Conservation (phyloP, 805 yeast genomes). For the Grigorovia jiainica region DNA sequence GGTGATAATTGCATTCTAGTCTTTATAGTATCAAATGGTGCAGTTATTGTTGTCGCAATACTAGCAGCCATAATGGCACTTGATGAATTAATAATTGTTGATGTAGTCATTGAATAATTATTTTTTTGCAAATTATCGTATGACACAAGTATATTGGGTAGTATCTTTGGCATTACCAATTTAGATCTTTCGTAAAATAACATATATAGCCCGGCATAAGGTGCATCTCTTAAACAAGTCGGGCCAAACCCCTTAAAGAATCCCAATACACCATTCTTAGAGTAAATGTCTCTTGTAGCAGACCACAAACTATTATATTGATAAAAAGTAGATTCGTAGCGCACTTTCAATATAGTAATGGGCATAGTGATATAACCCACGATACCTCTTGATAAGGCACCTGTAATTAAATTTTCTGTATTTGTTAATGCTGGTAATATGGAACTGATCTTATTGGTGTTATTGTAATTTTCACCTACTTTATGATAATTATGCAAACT, state of each 20-base stretch:
- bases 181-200: constrained; percentile 74
- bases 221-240: constrained; percentile 85
- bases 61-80: constrained; percentile 78
- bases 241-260: constrained; percentile 85
- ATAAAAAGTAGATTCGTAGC: constrained; percentile 78
- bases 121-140: constrained; percentile 10
- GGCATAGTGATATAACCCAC: constrained; percentile 94
- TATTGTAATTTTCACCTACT: background rate
- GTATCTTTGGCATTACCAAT: constrained; percentile 37
- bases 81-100: constrained; percentile 55
- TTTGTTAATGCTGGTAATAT: constrained; percentile 62
- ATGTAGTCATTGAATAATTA: constrained; percentile 28
- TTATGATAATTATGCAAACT: constrained; percentile 25
- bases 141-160: constrained; percentile 17
- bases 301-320: constrained; percentile 53
- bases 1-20: constrained; percentile 81
- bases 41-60: constrained; percentile 75
- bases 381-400: constrained; percentile 66
- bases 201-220: constrained; percentile 91
- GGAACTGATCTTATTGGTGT: constrained; percentile 25
- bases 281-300: constrained; percentile 50
- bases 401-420: constrained; percentile 61
- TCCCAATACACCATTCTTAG: constrained; percentile 46
- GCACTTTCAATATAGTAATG: constrained; percentile 77
- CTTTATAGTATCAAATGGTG: constrained; percentile 91